These are phyloP conservation scores for Leishmania mexicana DNA, from an alignment of 208 protist genomes.

Conservation along the genomic window DNA sequence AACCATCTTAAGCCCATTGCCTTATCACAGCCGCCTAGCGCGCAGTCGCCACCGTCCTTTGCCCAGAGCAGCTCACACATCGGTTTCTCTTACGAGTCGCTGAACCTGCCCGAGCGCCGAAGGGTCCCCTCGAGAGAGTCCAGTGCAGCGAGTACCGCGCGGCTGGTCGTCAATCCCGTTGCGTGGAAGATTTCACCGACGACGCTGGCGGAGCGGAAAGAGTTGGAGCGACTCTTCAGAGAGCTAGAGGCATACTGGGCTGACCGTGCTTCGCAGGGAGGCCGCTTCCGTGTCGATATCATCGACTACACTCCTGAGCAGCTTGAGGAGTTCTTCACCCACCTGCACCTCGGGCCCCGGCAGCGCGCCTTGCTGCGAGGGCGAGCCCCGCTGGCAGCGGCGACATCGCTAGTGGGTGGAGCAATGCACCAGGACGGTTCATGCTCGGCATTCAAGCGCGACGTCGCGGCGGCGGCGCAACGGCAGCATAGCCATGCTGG, in stretches of 20 bases:
- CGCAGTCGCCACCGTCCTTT: background rate
- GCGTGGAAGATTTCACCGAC: conserved; percentile 16
- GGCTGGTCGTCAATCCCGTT: background rate
- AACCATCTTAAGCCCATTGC: background rate
- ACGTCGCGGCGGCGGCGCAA: background rate
- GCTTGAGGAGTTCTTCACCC: conserved; percentile 70
- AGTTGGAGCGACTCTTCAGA: conserved; percentile 56
- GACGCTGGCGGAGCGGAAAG: conserved; percentile 36
- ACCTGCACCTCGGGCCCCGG: conserved; percentile 48
- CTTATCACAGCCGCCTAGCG: background rate
- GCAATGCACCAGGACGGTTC: conserved; percentile 56
- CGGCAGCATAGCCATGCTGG: background rate
- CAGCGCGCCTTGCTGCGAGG: conserved; percentile 61
- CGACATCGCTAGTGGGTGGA: conserved; percentile 68
- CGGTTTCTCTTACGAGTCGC: background rate
- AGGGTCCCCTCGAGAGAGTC: background rate
- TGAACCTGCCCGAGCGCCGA: background rate
- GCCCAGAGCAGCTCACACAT: background rate
- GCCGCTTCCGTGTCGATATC: conserved; percentile 48
- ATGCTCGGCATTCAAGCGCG: background rate
- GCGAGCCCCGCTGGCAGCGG: conserved; percentile 63
- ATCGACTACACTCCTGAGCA: conserved; percentile 62
- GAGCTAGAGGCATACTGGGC: conserved; percentile 52
- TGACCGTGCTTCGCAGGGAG: conserved; percentile 17
- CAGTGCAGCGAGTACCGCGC: background rate